Base-by-base conservation (phyloP, 2,329 filamentous ascomycete species). In the Metarhizium robertsii region DNA sequence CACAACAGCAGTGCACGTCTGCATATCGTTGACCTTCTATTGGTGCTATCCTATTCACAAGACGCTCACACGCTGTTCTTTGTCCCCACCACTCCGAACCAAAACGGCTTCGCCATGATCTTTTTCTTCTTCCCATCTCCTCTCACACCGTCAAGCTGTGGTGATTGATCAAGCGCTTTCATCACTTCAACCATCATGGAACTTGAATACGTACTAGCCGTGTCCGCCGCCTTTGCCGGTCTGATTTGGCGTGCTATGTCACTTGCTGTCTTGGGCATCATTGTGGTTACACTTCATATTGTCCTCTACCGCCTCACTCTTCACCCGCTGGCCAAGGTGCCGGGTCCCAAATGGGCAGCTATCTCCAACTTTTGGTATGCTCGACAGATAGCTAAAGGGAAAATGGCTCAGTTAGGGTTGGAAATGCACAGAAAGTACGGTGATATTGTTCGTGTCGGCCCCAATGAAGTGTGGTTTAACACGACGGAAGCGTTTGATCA, bases 401-500 rank as follows among this genome's bases (percentile, higher is more conserved):
- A 65, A 2, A 70, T 76, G 62, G 66, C 69, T 4, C 60, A 65
- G 7, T 53, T 81, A 3, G 75, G 72, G 1, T 71, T 67, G 61
- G 68, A 65, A 0, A 58, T 81, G n/a, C 79, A 81, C 54, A 57
- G 60, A 0, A 63, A 56, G 11, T 80, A 81, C 57, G 79, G 79
- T 0, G 71, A 75, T 0, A 66, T 72, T 2, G 79, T 83, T n/a
- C 71, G 79, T 0, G 73, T 82, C 7, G 76, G 76, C 0, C 79
- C 79, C 0, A 72, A 79, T 38, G 79, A 81, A 61, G 70, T 82
- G 6, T 81, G 78, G 74, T 75, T 80, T 32, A 66, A 75, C 56
- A 76, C 72, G 2, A 69, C 64, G 25, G 75, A 78, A 50, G 78
- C 74, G 0, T 79, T 75, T 57, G 71, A 71, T 54, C 60, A 66